Evolutionary conservation across 495 filamentous ascomycete species (phyloP), one percentile per base, ranked within the genome.

Genomic region (Bacidia gigantensis): DNA sequence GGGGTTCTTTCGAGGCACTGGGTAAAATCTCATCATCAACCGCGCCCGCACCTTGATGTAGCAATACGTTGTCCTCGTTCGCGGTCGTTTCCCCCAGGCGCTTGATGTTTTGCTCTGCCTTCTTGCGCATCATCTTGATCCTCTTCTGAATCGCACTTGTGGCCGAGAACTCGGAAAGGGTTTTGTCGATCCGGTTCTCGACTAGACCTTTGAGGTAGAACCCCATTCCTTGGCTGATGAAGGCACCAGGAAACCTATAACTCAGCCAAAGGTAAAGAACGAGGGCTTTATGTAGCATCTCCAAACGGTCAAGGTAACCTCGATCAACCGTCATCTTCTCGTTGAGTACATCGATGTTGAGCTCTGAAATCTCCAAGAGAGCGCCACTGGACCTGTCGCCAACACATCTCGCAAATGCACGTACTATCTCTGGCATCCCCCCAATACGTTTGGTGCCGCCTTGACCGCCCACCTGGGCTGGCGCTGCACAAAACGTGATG

Each of bases 191-290:
- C 60, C 74, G 77, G 24, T 77, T 71, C 68, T 97, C 89, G 14
- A 88, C 82, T 45, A 94, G 55, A 18, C 65, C 62, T 65, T 96
- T 96, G 32, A 87, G 78, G 64, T 95, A 82, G 48, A 83, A 77
- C 1, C 86, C 87, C 21, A 95, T 76, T 24, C 72, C 72, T 55
- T 88, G 78, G 55, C 83, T 85, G 11, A 73, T 76, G 63, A 97
- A 95, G 11, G 95, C 74, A 47, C 89, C 87, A 11, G 81, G 62
- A 56, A 82, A 82, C 3, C 80, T 71, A 57, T 73, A 84, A 52
- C 77, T 79, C 17, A 97, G 72, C 92, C 92, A 98, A 7, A 89
- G 71, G 58, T 95, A 98, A 18, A 90, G 65, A 18, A 90, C 83
- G 26, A 97, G 65, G 14, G 77, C 70, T 61, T 85, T 87, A 67